Evolutionary conservation across 2,329 filamentous ascomycete species (phyloP).

Genomic region (Colletotrichum eremochloae): DNA sequence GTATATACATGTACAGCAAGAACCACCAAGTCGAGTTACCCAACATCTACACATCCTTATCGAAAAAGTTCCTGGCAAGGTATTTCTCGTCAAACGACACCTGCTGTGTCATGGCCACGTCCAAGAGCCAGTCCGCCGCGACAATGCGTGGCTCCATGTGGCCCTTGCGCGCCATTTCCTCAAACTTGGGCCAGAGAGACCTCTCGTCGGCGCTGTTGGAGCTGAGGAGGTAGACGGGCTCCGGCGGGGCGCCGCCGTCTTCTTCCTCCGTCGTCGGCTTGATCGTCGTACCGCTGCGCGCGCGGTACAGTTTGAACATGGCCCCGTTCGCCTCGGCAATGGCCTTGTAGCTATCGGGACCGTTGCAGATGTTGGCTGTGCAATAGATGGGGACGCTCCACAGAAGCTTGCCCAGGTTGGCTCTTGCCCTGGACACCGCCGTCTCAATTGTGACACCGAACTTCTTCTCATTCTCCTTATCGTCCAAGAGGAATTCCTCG

Average conservation of each 20-base stretch:
- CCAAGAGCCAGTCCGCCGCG: constrained; percentile 88
- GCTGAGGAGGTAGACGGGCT: constrained; percentile 87
- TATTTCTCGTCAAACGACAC: constrained; percentile 77
- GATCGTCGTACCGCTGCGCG: constrained; percentile 77
- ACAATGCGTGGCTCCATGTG: constrained; percentile 87
- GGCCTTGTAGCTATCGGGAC: constrained; percentile 84
- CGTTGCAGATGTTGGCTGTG: constrained; percentile 82
- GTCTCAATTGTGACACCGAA: constrained; percentile 78
- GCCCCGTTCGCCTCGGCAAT: constrained; percentile 94
- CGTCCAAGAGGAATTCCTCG: constrained; percentile 76
- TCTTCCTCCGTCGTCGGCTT: constrained; percentile 73
- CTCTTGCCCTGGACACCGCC: constrained; percentile 77
- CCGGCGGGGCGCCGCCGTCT: constrained; percentile 71
- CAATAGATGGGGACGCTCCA: constrained; percentile 85
- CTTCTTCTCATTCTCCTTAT: constrained; percentile 79
- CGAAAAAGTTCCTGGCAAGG: constrained; percentile 61
- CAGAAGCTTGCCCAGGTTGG: constrained; percentile 83
- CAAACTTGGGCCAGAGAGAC: constrained; percentile 83
- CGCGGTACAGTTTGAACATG: constrained; percentile 81
- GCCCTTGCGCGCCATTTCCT: constrained; percentile 80
- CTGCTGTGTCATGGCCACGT: constrained; percentile 90
- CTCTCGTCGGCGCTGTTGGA: constrained; percentile 76
- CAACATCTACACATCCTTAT: constrained; percentile 19
- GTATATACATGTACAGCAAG: constrained; percentile 17
- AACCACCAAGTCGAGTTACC: background rate